Percentiles rank a stretch among this genome's conserved stretches.
Conservation (phyloP, 345 rosid species). For the Turritis glabra region DNA sequence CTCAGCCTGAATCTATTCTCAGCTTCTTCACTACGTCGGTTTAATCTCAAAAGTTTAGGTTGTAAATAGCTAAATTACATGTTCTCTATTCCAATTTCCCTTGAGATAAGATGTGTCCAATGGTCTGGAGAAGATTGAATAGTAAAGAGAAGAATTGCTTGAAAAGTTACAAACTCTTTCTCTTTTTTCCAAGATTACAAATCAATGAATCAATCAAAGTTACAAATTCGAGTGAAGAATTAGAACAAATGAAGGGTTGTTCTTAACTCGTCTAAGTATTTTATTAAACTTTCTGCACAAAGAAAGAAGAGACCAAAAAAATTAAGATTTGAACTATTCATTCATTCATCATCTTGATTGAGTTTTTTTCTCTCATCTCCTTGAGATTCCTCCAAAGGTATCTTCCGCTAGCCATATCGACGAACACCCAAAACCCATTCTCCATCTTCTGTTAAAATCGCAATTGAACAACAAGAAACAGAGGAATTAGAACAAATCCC, state of each 20-base stretch:
- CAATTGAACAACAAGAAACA: slow-evolving; percentile 13
- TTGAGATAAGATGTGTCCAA: not conserved
- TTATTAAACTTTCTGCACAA: slow-evolving; percentile 25
- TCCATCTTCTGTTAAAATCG: slow-evolving; percentile 48
- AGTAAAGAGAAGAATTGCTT: slow-evolving; percentile 2
- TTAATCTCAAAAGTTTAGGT: slow-evolving; percentile 16
- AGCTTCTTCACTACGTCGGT: not conserved
- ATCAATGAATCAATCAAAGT: slow-evolving; percentile 17
- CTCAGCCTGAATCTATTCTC: slow-evolving; percentile 37
- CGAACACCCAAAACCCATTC: slow-evolving; percentile 79
- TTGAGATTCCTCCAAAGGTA: slow-evolving; percentile 79
- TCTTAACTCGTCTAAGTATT: slow-evolving; percentile 8
- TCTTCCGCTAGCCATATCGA: slow-evolving; percentile 91
- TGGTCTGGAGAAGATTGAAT: not conserved
- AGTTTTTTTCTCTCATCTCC: slow-evolving; percentile 46
- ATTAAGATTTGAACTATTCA: not conserved
- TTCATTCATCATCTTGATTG: slow-evolving; percentile 16
- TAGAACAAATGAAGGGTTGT: not conserved
- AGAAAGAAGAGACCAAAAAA: slow-evolving; percentile 23
- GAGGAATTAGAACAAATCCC: not conserved
- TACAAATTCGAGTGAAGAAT: slow-evolving; percentile 9
- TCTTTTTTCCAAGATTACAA: slow-evolving; percentile 5
- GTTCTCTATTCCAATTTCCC: not conserved
- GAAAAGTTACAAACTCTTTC: not conserved
- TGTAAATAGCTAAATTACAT: slow-evolving; percentile 25